These are phyloP conservation scores for Leccinum disarticulatum DNA, from an alignment of 768 basidiomycete species.

Conservation along the genomic window DNA sequence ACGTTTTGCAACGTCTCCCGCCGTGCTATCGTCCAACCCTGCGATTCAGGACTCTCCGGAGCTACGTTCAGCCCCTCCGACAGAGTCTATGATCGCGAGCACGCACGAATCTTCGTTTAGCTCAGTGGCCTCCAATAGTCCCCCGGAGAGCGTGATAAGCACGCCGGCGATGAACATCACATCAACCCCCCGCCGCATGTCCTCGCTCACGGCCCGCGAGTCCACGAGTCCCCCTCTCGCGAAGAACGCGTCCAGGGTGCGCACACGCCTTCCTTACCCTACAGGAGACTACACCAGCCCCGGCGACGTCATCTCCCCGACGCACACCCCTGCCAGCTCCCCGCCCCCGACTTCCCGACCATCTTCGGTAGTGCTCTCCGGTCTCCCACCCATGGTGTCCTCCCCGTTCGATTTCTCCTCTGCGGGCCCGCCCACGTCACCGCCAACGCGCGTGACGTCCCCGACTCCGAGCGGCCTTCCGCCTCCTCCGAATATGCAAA, in stretches of 20 bases:
- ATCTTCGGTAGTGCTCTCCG: conserved; percentile 44
- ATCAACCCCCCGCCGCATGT: conserved; percentile 32
- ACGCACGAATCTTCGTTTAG: conserved; percentile 28
- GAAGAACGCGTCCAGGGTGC: conserved; percentile 25
- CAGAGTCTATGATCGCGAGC: conserved; percentile 45
- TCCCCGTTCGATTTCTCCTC: conserved; percentile 22
- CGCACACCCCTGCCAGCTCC: conserved; percentile 45
- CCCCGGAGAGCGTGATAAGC: conserved; percentile 11
- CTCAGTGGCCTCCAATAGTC: conserved; percentile 16
- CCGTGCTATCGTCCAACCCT: conserved; percentile 45
- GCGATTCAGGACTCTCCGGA: conserved; percentile 44
- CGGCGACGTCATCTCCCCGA: conserved; percentile 40
- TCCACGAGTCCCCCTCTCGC: conserved; percentile 65
- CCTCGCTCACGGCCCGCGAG: conserved; percentile 51
- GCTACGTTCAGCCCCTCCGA: conserved; percentile 44
- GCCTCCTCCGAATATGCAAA: conserved; percentile 39
- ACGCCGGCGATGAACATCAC: conserved; percentile 15
- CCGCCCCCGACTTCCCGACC: conserved; percentile 42
- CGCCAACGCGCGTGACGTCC: conserved; percentile 23
- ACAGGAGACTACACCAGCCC: conserved; percentile 81
- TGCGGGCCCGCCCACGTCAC: conserved; percentile 15
- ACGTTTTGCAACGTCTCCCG: conserved; percentile 57
- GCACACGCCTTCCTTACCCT: conserved; percentile 71
- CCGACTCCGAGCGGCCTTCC: conserved; percentile 38
- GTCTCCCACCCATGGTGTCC: conserved; percentile 37